Percentiles rank a stretch among this genome's conserved stretches.
These are phyloP conservation scores for Xylaria cubensis DNA, from an alignment of 495 filamentous ascomycete genomes.

Conservation along the genomic window DNA sequence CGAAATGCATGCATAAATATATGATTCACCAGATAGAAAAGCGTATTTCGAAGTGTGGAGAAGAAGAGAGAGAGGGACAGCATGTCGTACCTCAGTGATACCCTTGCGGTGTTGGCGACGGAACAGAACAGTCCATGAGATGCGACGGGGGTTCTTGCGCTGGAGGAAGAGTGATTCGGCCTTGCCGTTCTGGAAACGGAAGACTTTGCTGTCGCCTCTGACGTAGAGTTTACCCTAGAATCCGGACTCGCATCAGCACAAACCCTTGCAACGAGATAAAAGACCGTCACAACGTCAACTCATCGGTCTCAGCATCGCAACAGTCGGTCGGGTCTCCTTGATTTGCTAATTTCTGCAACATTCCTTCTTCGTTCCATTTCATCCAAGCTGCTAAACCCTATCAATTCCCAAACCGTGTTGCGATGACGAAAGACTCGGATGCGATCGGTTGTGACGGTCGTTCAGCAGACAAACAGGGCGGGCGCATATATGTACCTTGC, in stretches of 20 bases:
- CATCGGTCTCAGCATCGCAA: constrained; percentile 7
- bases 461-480: constrained; percentile 9
- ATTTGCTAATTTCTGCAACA: background rate
- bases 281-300: constrained; percentile 19
- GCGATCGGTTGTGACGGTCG: constrained; percentile 29
- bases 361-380: background rate
- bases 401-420: constrained; percentile 1
- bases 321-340: background rate
- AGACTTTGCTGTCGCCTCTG: constrained; percentile 99
- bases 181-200: constrained; percentile 99
- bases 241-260: constrained; percentile 30
- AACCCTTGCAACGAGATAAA: background rate
- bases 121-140: constrained; percentile 98
- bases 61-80: constrained; percentile 7
- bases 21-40: background rate
- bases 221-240: constrained; percentile 95
- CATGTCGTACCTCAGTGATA: constrained; percentile 92
- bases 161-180: constrained; percentile 99
- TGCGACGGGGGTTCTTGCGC: constrained; percentile 99
- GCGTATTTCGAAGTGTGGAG: background rate
- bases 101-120: constrained; percentile 99
- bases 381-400: background rate
- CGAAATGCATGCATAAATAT: background rate
- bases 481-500: constrained; percentile 76
- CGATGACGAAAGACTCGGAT: constrained; percentile 21